Conservation (phyloP, 108 stramenopile species). For the Discostella stelligeroides region DNA sequence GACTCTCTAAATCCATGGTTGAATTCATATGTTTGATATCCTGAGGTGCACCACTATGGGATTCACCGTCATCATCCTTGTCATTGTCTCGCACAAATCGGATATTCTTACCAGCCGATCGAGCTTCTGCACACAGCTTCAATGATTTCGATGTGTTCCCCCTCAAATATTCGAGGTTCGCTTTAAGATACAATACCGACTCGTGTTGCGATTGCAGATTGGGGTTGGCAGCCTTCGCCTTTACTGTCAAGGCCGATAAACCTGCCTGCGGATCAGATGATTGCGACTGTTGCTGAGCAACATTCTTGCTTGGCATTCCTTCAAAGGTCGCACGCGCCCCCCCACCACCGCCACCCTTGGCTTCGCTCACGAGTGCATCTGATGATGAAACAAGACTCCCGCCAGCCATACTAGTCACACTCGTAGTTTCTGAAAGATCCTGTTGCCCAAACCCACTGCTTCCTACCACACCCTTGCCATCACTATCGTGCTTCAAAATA, state of each 20-base stretch:
- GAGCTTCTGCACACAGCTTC: slow-evolving; percentile 77
- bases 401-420: slow-evolving; percentile 25
- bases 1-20: background rate
- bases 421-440: slow-evolving; percentile 29
- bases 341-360: slow-evolving; percentile 6
- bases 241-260: background rate
- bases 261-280: slow-evolving; percentile 5
- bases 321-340: slow-evolving; percentile 41
- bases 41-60: slow-evolving; percentile 1
- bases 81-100: background rate
- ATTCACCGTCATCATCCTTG: background rate
- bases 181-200: slow-evolving; percentile 76
- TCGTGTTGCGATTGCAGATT: slow-evolving; percentile 52
- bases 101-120: slow-evolving; percentile 35
- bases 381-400: slow-evolving; percentile 23
- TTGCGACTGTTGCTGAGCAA: slow-evolving; percentile 27
- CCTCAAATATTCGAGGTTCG: slow-evolving; percentile 78
- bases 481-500: background rate
- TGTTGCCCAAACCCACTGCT: slow-evolving; percentile 1
- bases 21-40: background rate
- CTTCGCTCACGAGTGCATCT: slow-evolving; percentile 22
- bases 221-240: slow-evolving; percentile 22
- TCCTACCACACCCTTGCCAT: background rate
- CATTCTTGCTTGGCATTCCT: slow-evolving; percentile 28
- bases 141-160: slow-evolving; percentile 81